phyloP scores from a whole-genome alignment of 192 early-diverging fungal genomes.

The Coemansia sp. region DNA sequence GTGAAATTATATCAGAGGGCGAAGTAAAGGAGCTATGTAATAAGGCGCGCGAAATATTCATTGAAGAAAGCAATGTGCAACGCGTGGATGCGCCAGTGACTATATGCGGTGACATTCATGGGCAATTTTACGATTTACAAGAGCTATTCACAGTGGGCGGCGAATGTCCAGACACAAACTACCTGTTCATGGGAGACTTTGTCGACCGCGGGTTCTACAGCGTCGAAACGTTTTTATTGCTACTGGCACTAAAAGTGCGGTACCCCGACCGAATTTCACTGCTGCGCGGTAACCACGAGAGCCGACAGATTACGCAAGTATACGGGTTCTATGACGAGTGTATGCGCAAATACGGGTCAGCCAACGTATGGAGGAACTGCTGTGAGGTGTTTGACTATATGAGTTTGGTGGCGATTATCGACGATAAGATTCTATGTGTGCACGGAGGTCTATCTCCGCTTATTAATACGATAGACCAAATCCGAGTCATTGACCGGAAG shows the following conservation, averaged over 20 bases:
- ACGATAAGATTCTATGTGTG: constrained; percentile 92
- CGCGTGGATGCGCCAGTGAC: constrained; percentile 95
- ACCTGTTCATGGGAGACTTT: constrained; percentile 97
- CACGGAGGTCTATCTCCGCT: constrained; percentile 94
- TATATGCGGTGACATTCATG: constrained; percentile 95
- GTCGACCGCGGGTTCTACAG: constrained; percentile 95
- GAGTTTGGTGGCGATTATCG: constrained; percentile 90
- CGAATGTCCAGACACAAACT: constrained; percentile 95
- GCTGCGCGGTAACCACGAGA: constrained; percentile 93
- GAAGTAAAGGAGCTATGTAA: constrained; percentile 93
- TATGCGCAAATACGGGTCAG: constrained; percentile 92
- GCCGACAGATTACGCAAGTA: constrained; percentile 94
- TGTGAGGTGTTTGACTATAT: constrained; percentile 98
- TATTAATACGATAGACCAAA: constrained; percentile 94
- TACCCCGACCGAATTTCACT: constrained; percentile 93
- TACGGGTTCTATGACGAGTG: constrained; percentile 99
- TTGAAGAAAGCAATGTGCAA: constrained; percentile 97
- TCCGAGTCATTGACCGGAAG: constrained; percentile 89
- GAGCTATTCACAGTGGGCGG: constrained; percentile 93
- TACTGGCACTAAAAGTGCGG: constrained; percentile 90
- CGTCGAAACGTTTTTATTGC: constrained; percentile 95
- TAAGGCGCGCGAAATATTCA: constrained; percentile 92
- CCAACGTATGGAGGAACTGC: constrained; percentile 96
- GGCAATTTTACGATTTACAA: constrained; percentile 95
- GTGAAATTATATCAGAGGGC: constrained; percentile 88